These are phyloP conservation scores for Rhizoclosmatium globosum DNA, from an alignment of 192 early-diverging fungal genomes.

Conservation along the genomic window DNA sequence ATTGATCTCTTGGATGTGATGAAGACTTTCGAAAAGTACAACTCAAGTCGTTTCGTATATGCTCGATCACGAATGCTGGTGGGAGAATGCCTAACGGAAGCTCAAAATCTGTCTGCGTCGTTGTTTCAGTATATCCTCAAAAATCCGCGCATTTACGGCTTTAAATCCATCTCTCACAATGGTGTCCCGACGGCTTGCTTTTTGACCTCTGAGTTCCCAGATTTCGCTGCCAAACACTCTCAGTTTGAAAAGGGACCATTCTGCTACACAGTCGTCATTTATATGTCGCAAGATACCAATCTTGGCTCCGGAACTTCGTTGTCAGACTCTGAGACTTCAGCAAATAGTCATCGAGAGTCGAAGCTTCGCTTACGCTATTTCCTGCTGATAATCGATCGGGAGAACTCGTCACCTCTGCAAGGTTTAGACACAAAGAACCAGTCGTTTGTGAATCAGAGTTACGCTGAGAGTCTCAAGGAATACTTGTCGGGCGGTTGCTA, in stretches of 20 bases:
- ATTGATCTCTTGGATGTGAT: conserved; percentile 53
- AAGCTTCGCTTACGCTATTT: conserved; percentile 45
- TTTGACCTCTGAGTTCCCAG: conserved; percentile 44
- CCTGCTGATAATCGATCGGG: conserved; percentile 49
- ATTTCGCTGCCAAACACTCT: conserved; percentile 39
- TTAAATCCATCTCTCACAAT: conserved; percentile 42
- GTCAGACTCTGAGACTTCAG: background rate
- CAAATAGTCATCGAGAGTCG: background rate
- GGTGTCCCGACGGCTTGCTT: conserved; percentile 51
- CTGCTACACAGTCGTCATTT: conserved; percentile 55
- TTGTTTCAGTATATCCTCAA: conserved; percentile 63
- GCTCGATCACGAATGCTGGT: conserved; percentile 52
- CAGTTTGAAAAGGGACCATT: conserved; percentile 32
- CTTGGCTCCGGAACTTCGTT: background rate
- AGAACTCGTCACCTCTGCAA: conserved; percentile 41
- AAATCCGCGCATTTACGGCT: conserved; percentile 59
- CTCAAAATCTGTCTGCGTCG: conserved; percentile 33
- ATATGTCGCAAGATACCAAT: conserved; percentile 13
- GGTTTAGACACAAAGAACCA: conserved; percentile 34
- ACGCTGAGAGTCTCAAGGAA: conserved; percentile 51
- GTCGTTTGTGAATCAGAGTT: conserved; percentile 35
- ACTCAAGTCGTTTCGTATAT: conserved; percentile 45
- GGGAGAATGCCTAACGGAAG: conserved; percentile 40
- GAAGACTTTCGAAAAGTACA: conserved; percentile 51
- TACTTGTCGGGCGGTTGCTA: conserved; percentile 60